These are phyloP conservation scores for Cucurbita moschata DNA, from an alignment of 306 rosid species.

Conservation along the genomic window DNA sequence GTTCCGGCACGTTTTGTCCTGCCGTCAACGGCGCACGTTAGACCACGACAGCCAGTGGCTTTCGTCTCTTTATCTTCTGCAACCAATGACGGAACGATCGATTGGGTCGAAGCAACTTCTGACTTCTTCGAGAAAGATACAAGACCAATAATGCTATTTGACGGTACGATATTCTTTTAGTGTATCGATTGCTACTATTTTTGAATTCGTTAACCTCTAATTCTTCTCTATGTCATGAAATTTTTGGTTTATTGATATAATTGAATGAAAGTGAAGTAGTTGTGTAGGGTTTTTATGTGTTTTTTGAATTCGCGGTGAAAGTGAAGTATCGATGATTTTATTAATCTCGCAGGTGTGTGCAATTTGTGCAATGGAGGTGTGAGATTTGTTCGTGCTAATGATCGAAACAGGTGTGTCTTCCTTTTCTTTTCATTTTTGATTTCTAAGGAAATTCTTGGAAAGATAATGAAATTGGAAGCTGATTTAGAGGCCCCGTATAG, in stretches of 20 bases:
- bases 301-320: not conserved
- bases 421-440: not conserved
- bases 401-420: constrained; percentile 39
- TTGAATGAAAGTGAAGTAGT: not conserved
- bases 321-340: not conserved
- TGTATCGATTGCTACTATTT: not conserved
- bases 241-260: not conserved
- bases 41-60: constrained; percentile 9
- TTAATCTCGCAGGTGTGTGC: constrained; percentile 49
- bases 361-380: constrained; percentile 95
- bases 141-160: constrained; percentile 89
- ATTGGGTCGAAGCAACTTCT: constrained; percentile 70
- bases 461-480: not conserved
- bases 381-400: constrained; percentile 67
- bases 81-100: constrained; percentile 11
- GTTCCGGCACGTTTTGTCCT: constrained; percentile 14
- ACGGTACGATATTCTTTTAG: constrained; percentile 29
- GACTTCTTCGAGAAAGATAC: constrained; percentile 53
- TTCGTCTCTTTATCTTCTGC: constrained; percentile 41
- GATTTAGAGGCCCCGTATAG: not conserved
- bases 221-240: too few relatives aligned
- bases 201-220: not conserved
- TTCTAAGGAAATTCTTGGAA: not conserved
- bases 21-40: constrained; percentile 11
- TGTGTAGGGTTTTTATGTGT: not conserved